Conservation (phyloP, 371 early-diverging fungal genomes). For the Mortierella sp. region DNA sequence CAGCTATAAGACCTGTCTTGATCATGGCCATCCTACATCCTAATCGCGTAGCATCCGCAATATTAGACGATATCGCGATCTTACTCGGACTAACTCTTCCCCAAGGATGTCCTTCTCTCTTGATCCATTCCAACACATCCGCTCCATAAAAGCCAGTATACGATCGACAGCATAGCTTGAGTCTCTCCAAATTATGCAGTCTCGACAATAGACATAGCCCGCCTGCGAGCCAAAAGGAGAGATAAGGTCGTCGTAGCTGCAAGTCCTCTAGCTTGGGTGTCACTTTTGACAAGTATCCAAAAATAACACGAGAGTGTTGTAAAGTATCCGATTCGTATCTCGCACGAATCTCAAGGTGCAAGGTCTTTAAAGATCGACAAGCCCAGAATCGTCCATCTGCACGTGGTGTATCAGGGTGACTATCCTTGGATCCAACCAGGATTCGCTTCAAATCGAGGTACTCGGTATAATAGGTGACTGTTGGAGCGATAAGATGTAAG, state of each 20-base stretch:
- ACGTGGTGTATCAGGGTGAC: conserved; percentile 21
- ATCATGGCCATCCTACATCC: conserved; percentile 26
- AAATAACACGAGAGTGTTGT: conserved; percentile 28
- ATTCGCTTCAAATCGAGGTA: conserved; percentile 32
- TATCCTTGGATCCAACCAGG: conserved; percentile 20
- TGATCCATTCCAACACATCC: conserved; percentile 27
- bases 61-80: conserved; percentile 8
- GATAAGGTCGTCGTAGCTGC: conserved; percentile 23
- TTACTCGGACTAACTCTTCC: conserved; percentile 10
- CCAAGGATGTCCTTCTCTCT: conserved; percentile 26
- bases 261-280: conserved; percentile 21
- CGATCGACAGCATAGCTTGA: conserved; percentile 21
- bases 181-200: conserved; percentile 17
- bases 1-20: neutral
- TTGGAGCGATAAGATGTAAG: conserved; percentile 20
- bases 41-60: conserved; percentile 11
- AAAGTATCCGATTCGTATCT: conserved; percentile 15
- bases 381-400: conserved; percentile 32
- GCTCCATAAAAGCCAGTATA: conserved; percentile 19
- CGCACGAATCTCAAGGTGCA: conserved; percentile 23
- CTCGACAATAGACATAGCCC: conserved; percentile 26
- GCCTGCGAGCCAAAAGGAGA: conserved; percentile 16
- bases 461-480: conserved; percentile 30
- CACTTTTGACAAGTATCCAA: conserved; percentile 21
- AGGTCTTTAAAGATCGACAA: conserved; percentile 13